A percentile compares a stretch with the other conserved stretches of the same genome.
phyloP scores from a whole-genome alignment of 805 yeast genomes.

The Ogataea sp. region DNA sequence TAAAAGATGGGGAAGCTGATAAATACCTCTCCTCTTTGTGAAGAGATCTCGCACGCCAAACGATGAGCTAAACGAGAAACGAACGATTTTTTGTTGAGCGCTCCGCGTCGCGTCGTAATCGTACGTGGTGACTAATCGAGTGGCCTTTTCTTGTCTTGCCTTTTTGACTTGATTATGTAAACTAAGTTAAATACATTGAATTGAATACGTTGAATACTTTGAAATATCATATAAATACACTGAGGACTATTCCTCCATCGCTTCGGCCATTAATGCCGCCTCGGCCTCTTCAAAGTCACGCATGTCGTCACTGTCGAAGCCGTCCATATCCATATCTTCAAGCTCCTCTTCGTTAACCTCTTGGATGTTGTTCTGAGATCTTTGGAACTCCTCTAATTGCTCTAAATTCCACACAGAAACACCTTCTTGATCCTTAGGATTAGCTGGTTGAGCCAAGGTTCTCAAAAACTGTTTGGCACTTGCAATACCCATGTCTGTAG shows the following conservation, averaged over 20 bases:
- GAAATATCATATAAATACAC: too few species aligned
- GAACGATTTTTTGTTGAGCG: neutral
- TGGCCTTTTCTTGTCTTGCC: too few species aligned
- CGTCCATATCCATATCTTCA: constrained; percentile 26
- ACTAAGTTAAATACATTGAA: too few species aligned
- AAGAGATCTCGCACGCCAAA: neutral
- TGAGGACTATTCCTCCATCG: neutral
- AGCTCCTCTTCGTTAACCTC: too few species aligned
- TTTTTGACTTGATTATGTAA: too few species aligned
- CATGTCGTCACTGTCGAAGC: neutral
- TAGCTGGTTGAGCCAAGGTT: constrained; percentile 88
- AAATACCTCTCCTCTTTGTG: neutral
- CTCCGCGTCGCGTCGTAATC: neutral
- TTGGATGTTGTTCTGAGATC: constrained; percentile 29
- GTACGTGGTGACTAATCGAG: too few species aligned
- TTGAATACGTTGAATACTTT: too few species aligned
- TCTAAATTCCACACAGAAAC: constrained; percentile 86
- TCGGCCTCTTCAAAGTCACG: neutral
- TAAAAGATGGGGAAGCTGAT: too few species aligned
- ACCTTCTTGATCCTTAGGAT: constrained; percentile 87
- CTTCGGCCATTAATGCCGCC: neutral
- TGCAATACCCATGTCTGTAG: constrained; percentile 97
- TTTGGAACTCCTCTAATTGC: constrained; percentile 54
- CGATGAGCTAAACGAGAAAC: constrained; percentile 5
- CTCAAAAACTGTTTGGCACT: constrained; percentile 88